Percentiles rank a stretch among this genome's conserved stretches.
Evolutionary conservation across 108 stramenopile genomes (phyloP).

Genomic region (Pseudonitzschia multiseries): DNA sequence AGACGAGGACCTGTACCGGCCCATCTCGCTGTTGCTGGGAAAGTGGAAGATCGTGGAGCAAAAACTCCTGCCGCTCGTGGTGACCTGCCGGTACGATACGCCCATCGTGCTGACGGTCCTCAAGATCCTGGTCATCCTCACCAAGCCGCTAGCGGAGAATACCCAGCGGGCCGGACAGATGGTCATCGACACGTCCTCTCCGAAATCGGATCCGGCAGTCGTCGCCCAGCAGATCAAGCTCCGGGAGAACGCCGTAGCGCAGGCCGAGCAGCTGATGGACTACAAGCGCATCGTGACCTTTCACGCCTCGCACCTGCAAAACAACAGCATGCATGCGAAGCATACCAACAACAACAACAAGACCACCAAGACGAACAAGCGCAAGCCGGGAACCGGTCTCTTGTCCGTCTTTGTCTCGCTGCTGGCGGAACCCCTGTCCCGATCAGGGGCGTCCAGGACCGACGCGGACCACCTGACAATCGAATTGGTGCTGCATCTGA

Average conservation of each 20-base stretch:
- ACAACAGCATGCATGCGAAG: background rate
- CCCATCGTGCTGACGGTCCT: constrained; percentile 78
- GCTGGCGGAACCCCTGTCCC: constrained; percentile 78
- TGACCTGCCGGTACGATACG: constrained; percentile 77
- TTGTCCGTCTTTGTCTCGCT: constrained; percentile 81
- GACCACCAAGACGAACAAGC: constrained; percentile 1
- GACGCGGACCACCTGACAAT: constrained; percentile 82
- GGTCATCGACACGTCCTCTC: constrained; percentile 56
- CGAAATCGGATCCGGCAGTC: constrained; percentile 45
- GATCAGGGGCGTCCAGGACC: constrained; percentile 53
- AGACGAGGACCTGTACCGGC: constrained; percentile 78
- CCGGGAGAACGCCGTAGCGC: constrained; percentile 82
- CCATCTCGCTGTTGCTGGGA: constrained; percentile 73
- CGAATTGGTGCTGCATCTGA: constrained; percentile 84
- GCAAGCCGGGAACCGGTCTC: constrained; percentile 43
- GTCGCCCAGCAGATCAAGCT: constrained; percentile 70
- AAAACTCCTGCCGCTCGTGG: constrained; percentile 78
- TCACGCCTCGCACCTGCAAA: constrained; percentile 30
- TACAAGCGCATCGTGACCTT: constrained; percentile 72
- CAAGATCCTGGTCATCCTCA: constrained; percentile 87
- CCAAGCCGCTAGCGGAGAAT: constrained; percentile 77
- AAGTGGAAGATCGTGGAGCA: constrained; percentile 82
- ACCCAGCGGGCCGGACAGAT: constrained; percentile 69
- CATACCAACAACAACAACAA: background rate
- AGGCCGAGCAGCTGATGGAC: constrained; percentile 68